Evolutionary conservation across 2,329 filamentous ascomycete genomes (phyloP).

Genomic region (Fusarium dimerum): DNA sequence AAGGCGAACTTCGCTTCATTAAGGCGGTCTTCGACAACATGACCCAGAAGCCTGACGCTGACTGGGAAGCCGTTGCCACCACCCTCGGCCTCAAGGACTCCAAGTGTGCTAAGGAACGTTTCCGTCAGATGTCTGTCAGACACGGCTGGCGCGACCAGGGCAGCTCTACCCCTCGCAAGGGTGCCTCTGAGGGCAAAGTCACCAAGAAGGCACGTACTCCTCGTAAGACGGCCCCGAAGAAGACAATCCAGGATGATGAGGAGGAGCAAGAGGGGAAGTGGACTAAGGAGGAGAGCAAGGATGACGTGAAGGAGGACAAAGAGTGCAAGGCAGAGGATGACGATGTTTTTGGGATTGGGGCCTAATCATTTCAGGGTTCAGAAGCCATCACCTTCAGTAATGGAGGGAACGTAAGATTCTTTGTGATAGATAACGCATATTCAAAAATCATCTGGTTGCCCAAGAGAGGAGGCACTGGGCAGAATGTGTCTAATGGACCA

Average conservation of each 20-base stretch:
- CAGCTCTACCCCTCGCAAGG: slow-evolving; percentile 31
- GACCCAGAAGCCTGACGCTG: slow-evolving; percentile 40
- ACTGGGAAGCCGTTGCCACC: slow-evolving; percentile 42
- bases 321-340: slow-evolving; percentile 12
- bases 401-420: too few species aligned
- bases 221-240: slow-evolving; percentile 35
- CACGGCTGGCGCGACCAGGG: slow-evolving; percentile 40
- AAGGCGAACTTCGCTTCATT: slow-evolving; percentile 40
- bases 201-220: slow-evolving; percentile 34
- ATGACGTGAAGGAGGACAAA: slow-evolving; percentile 5
- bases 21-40: slow-evolving; percentile 45
- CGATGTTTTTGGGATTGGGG: not conserved
- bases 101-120: slow-evolving; percentile 44
- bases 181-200: slow-evolving; percentile 29
- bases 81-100: slow-evolving; percentile 41
- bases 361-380: not conserved
- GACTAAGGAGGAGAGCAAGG: slow-evolving; percentile 14
- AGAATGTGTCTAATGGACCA: too few species aligned
- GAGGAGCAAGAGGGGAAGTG: slow-evolving; percentile 27
- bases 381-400: too few species aligned
- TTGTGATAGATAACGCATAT: too few species aligned
- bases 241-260: slow-evolving; percentile 15
- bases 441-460: too few species aligned
- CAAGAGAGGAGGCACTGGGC: too few species aligned
- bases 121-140: slow-evolving; percentile 41